phyloP scores from a whole-genome alignment of 305 asterid species.

The Fraxinus floribunda region DNA sequence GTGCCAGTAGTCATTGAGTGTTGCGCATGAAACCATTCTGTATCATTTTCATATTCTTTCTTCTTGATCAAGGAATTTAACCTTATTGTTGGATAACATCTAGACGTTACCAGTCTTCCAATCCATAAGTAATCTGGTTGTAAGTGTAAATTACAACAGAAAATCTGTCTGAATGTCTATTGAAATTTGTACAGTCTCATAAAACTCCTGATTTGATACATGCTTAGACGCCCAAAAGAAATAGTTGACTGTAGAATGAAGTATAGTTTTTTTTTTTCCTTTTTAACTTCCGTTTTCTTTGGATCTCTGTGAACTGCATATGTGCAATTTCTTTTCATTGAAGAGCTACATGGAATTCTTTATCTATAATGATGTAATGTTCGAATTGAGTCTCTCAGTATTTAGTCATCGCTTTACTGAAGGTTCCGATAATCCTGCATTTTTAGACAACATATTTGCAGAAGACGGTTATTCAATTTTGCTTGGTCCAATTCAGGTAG shows the following conservation, averaged over 20 bases:
- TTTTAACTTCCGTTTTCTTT: not conserved
- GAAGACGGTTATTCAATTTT: not conserved
- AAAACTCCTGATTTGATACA: not conserved
- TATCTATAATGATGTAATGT: not conserved
- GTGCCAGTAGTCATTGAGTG: not conserved
- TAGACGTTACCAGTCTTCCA: not conserved
- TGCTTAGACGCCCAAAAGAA: not conserved
- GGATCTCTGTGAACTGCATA: not conserved
- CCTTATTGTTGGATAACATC: not conserved
- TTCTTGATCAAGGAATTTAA: too few species aligned
- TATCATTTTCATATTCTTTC: not conserved
- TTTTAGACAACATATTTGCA: not conserved
- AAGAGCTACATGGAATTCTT: not conserved
- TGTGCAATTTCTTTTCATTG: not conserved
- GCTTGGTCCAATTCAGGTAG: constrained; percentile 35
- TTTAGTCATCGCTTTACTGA: not conserved
- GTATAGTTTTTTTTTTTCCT: not conserved
- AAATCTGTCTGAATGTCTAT: not conserved
- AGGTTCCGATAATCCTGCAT: not conserved
- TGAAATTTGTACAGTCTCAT: not conserved
- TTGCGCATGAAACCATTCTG: not conserved
- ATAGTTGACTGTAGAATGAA: not conserved
- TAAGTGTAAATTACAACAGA: not conserved
- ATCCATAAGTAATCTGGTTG: not conserved
- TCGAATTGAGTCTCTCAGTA: not conserved